A percentile compares a stretch with the other conserved stretches of the same genome.
These are phyloP conservation scores for Zea mays DNA, from an alignment of 176 grass and related monocot species.

Conservation along the genomic window Zm-B73-REFERENCE-NAM-5.0 NC_050099.1:167829501-167830000, in stretches of 20 bases:
- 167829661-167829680: neutral
- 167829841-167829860: neutral
- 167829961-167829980: too few relatives aligned
- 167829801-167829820: neutral
- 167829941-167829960: too few relatives aligned
- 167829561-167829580: neutral
- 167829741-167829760: constrained; percentile 1
- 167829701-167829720: too few relatives aligned
- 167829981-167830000: too few relatives aligned
- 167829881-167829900: constrained; percentile 20
- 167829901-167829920: too few relatives aligned
- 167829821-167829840: neutral
- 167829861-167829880: constrained; percentile 2
- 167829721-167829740: too few relatives aligned
- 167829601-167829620: too few relatives aligned
- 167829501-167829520: neutral
- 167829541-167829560: neutral
- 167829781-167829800: neutral
- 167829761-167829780: neutral
- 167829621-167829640: too few relatives aligned
- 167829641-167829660: constrained; percentile 10
- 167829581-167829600: neutral
- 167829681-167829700: too few relatives aligned
- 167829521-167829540: neutral
- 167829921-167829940: too few relatives aligned